Base-by-base conservation (phyloP, 2,329 filamentous ascomycete genomes). In the Epichloe elymi region DNA sequence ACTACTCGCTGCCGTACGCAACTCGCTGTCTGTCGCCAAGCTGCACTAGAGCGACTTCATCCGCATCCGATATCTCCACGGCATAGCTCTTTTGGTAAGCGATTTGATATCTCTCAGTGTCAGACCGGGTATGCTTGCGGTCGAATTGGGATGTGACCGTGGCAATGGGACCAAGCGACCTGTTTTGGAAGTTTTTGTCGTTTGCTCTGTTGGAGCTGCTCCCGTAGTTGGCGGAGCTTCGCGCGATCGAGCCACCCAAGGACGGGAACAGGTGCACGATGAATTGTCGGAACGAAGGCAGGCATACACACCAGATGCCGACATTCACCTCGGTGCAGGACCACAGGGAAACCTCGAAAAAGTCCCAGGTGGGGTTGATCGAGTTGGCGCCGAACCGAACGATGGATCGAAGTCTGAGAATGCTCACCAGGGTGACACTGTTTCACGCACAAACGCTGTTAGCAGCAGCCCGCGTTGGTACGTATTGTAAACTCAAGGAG, bases 381-480 rank as follows among this genome's bases (percentile, higher is more conserved):
- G 58, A 53, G 30, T 55, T 49, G 15, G 53, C 38, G 1, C 55
- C 55, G 26, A 59, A 60, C 4, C 49, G 49, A 10, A 61, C 54
- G 11, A 61, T 48, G 5, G 55, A 59, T 36, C 53, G 48, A 4
- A 61, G 54, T 8, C 60, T 50, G 3, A 61, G 43, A 12, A 60
- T 57, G 37, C 58, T 61, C 35, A 61, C 41, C 20, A 61, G 48
- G 11, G 60, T 61, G 20, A 60, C 57, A 39, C 59, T 61, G n/a
- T 8, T 5, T 17, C 5, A 11, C 33, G 14, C 10, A 12, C 14
- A 42, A 17, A 6, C 14, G 12, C 5, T 30, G 26, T 30, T 30
- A 30, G 26, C 26, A 30, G 26, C 26, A 30, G 26, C 26, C 8
- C 26, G 3, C 3, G 8, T 10, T 30, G 26, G 26, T 4, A 30